phyloP scores from a whole-genome alignment of 306 rosid species.

The Cajanus cajan region DNA sequence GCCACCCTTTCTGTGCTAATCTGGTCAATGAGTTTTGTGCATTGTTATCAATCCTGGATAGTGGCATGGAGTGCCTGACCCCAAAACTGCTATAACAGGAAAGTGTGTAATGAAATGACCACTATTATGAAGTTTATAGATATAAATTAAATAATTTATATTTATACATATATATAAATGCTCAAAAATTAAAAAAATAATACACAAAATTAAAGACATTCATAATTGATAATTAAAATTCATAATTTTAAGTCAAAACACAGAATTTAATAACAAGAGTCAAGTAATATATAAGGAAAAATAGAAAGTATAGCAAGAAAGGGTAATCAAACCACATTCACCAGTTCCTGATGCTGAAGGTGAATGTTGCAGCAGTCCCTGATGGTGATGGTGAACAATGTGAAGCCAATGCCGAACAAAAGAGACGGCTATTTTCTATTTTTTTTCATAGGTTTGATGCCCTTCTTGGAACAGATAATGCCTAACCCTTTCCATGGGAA shows the following conservation, averaged over 20 bases:
- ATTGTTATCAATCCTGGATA: too few species aligned
- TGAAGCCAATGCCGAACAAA: background rate
- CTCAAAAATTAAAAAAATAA: background rate
- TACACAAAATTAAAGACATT: background rate
- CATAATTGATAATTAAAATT: background rate
- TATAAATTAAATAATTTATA: background rate
- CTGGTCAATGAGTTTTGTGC: background rate
- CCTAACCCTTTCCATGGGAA: too few species aligned
- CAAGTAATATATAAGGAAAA: background rate
- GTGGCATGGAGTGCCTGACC: too few species aligned
- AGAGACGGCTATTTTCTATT: background rate
- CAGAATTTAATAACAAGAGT: too few species aligned
- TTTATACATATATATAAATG: background rate
- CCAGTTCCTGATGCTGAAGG: too few species aligned
- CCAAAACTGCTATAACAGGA: too few species aligned
- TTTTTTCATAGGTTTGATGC: background rate
- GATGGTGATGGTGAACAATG: background rate
- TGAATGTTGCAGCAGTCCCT: too few species aligned
- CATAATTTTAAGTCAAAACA: background rate
- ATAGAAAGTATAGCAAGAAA: background rate
- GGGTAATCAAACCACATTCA: too few species aligned
- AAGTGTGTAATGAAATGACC: too few species aligned
- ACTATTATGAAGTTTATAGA: background rate
- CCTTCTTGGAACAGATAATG: too few species aligned
- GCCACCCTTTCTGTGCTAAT: background rate